Evolutionary conservation across 192 early-diverging fungal genomes (phyloP).

Genomic region (Coemansia sp.): DNA sequence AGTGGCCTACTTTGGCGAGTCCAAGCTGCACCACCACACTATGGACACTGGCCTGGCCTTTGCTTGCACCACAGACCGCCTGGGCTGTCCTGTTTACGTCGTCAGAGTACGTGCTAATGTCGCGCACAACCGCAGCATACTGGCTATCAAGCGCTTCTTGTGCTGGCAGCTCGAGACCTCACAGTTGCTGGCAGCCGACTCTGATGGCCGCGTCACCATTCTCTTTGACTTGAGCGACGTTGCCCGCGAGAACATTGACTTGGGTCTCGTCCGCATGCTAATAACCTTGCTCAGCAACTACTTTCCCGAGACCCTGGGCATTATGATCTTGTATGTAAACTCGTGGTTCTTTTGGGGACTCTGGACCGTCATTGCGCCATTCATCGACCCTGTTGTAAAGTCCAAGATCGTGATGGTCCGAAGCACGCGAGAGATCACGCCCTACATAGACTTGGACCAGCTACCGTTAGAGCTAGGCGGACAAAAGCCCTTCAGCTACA

Average conservation of each 20-base stretch:
- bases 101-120: slow-evolving; percentile 58
- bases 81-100: slow-evolving; percentile 58
- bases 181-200: slow-evolving; percentile 54
- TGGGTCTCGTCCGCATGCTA: slow-evolving; percentile 72
- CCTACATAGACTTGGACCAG: slow-evolving; percentile 61
- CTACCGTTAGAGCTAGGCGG: slow-evolving; percentile 68
- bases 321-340: slow-evolving; percentile 73
- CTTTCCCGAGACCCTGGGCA: slow-evolving; percentile 87
- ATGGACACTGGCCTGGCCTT: slow-evolving; percentile 59
- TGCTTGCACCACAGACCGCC: slow-evolving; percentile 54
- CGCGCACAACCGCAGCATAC: slow-evolving; percentile 55
- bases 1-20: slow-evolving; percentile 61
- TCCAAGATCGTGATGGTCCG: slow-evolving; percentile 80
- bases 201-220: slow-evolving; percentile 65
- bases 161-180: slow-evolving; percentile 65
- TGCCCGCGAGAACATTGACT: slow-evolving; percentile 73
- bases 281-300: slow-evolving; percentile 79
- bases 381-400: slow-evolving; percentile 88
- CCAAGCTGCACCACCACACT: slow-evolving; percentile 53
- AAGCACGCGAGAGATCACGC: slow-evolving; percentile 59
- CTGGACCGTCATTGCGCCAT: slow-evolving; percentile 81
- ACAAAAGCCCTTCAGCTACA: slow-evolving; percentile 58
- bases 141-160: slow-evolving; percentile 63
- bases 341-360: slow-evolving; percentile 82
- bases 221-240: slow-evolving; percentile 81